Base-by-base conservation (phyloP, 139 green algal genomes). In the Picochlorum costavermella region DNA sequence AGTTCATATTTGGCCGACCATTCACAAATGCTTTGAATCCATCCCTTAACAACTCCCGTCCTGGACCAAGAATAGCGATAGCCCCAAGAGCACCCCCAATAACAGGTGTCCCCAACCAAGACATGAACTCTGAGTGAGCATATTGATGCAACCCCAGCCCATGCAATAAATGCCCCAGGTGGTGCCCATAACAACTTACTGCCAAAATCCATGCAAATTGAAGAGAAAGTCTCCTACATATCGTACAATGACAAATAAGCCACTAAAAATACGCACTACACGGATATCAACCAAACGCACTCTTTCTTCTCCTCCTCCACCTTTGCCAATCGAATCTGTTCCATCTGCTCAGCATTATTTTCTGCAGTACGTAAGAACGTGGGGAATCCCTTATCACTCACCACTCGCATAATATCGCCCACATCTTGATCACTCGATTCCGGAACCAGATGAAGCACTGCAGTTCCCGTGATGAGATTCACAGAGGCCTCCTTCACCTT, bases 1-100 rank as follows among this genome's bases (percentile, higher is more conserved):
- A 85, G 78, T 96, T 95, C 90, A 96, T 96, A 81, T 96, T 95
- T 45, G 90, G 90, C 23, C 73, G 70, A 53, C 82, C 81, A 55
- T 77, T 74, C 30, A 67, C n/a, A 23, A 96, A 71, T 0, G 81
- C 76, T 2, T 62, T 55, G 33, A 84, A 76, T 28, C 90, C 90
- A 55, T 93, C 84, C 1, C 77, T 16, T 14, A 96, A 29, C 36
- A 92, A 63, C 60, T 50, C 57, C 20, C 89, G 65, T 26, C 87
- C 90, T 1, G 90, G 89, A 0, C 89, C 90, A 30, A 95, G 62
- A 58, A 96, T 78, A 9, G 90, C 87, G 13, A 83, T 73, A 0
- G 82, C 80, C 11, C 87, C 86, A 2, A 96, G 69, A 6, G 76
- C 73, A 2, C 69, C 84, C 14, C 73, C 74, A n/a, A 90, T 71